These are phyloP conservation scores for Pyrrhoderma noxium DNA, from an alignment of 1,284 basidiomycete species.

Conservation along the genomic window DNA sequence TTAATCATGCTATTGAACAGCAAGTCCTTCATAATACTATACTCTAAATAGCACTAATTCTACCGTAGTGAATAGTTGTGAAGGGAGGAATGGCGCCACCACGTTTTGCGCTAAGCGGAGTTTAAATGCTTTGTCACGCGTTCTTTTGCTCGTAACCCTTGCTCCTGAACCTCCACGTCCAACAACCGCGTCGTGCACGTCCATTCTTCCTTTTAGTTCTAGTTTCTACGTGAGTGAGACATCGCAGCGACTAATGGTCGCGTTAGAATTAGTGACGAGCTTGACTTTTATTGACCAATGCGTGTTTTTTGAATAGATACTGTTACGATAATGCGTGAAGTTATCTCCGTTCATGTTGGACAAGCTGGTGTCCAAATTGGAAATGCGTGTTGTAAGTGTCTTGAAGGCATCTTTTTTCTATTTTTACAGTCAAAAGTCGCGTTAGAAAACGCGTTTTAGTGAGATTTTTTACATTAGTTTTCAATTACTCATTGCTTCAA, in stretches of 20 bases:
- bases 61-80: no score
- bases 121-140: slow-evolving; percentile 8
- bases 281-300: slow-evolving; percentile 14
- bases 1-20: no score
- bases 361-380: slow-evolving; percentile 97
- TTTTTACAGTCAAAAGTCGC: slow-evolving; percentile 11
- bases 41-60: no score
- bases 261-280: not conserved
- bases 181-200: slow-evolving; percentile 9
- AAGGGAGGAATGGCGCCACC: slow-evolving; percentile 5
- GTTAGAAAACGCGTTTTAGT: slow-evolving; percentile 25
- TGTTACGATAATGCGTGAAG: slow-evolving; percentile 68
- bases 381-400: slow-evolving; percentile 84
- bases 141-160: slow-evolving; percentile 7
- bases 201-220: not conserved
- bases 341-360: slow-evolving; percentile 91
- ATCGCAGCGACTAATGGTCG: not conserved
- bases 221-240: not conserved
- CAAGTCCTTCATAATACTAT: no score
- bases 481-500: not conserved
- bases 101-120: not conserved
- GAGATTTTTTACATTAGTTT: not conserved
- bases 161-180: slow-evolving; percentile 3
- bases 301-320: not conserved
- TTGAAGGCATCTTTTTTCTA: slow-evolving; percentile 13